phyloP scores from a whole-genome alignment of 352 stramenopile genomes.

The Globisporangium orthogonon region DNA sequence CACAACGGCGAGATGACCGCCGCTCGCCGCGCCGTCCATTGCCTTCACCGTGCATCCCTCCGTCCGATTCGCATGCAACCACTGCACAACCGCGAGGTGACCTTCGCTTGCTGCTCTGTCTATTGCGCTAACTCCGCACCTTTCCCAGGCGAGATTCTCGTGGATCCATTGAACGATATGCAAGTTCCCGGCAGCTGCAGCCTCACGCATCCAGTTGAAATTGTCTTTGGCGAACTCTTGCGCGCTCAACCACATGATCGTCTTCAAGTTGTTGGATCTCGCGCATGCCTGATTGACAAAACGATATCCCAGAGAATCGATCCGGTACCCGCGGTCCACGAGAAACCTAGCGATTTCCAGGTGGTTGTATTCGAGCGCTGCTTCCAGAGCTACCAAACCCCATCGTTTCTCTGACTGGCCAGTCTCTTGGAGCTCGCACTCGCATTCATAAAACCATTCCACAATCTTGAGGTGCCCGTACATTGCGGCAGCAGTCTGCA shows the following conservation, averaged over 20 bases:
- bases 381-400: no score
- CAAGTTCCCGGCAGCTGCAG: neutral
- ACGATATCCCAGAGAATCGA: neutral
- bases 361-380: no score
- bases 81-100: neutral
- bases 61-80: no score
- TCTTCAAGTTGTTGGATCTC: neutral
- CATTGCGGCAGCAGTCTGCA: neutral
- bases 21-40: neutral
- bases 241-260: neutral
- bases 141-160: neutral
- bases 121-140: neutral
- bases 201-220: neutral
- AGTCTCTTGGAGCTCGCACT: no score
- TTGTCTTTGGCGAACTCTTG: neutral
- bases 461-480: neutral
- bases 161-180: neutral
- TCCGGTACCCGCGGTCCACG: neutral
- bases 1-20: neutral
- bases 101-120: neutral
- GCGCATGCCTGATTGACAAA: neutral
- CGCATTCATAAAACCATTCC: no score
- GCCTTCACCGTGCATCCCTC: no score
- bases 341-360: neutral
- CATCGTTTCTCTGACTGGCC: no score